These are phyloP conservation scores for Torrubiellomyces zombiae DNA, from an alignment of 2,329 filamentous ascomycete species.

Conservation along the genomic window DNA sequence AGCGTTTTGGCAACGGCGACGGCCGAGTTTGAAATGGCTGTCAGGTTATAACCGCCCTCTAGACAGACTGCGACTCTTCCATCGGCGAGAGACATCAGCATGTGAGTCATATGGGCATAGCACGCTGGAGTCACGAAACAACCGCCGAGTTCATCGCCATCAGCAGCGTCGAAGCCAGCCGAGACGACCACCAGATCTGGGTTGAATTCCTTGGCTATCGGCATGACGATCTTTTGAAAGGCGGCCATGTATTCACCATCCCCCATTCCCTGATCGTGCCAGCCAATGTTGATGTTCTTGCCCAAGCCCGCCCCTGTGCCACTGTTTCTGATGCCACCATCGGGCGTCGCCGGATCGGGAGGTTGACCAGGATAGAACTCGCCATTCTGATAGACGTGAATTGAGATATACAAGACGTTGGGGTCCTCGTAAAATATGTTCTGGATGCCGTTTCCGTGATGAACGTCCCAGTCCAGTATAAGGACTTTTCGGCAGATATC, in stretches of 20 bases:
- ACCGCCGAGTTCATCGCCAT: slow-evolving; percentile 79
- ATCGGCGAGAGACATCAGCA: slow-evolving; percentile 87
- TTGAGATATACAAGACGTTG: slow-evolving; percentile 86
- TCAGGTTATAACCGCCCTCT: slow-evolving; percentile 89
- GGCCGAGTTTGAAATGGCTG: slow-evolving; percentile 83
- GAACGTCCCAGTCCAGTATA: slow-evolving; percentile 82
- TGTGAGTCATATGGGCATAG: slow-evolving; percentile 97
- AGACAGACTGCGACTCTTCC: slow-evolving; percentile 86
- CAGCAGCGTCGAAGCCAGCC: slow-evolving; percentile 88
- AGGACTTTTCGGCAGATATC: slow-evolving; percentile 73
- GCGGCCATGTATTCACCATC: slow-evolving; percentile 95
- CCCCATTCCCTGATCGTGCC: slow-evolving; percentile 65
- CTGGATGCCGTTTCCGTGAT: slow-evolving; percentile 81
- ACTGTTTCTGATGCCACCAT: slow-evolving; percentile 44
- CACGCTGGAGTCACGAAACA: slow-evolving; percentile 84
- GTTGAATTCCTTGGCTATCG: slow-evolving; percentile 81
- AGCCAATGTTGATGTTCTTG: slow-evolving; percentile 50
- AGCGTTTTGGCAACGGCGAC: slow-evolving; percentile 80
- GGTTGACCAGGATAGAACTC: slow-evolving; percentile 66
- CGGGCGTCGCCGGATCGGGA: slow-evolving; percentile 37
- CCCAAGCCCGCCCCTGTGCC: slow-evolving; percentile 38
- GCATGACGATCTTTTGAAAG: slow-evolving; percentile 93
- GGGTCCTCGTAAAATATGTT: slow-evolving; percentile 92
- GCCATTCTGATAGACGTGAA: slow-evolving; percentile 77
- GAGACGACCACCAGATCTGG: slow-evolving; percentile 92